phyloP scores from a whole-genome alignment of 1,139 yeast genomes.

The Meyerozyma sp. region DNA sequence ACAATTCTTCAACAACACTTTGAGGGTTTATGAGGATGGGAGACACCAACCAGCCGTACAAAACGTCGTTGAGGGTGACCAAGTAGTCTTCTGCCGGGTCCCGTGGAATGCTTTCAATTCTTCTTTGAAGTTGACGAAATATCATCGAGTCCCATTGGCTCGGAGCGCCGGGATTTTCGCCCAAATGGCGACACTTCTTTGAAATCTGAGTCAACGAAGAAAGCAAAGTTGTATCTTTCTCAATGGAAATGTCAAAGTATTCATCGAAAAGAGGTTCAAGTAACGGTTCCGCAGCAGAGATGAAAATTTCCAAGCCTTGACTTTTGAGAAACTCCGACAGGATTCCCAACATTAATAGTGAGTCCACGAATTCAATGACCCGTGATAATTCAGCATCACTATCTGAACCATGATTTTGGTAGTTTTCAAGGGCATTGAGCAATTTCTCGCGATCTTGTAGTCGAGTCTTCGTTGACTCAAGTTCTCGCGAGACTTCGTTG shows the following conservation, averaged over 20 bases:
- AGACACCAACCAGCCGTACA: constrained; percentile 11
- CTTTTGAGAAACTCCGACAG: neutral
- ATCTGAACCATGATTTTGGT: neutral
- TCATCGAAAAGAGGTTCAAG: neutral
- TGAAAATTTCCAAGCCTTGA: neutral
- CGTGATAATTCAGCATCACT: neutral
- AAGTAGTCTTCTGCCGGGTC: constrained; percentile 2
- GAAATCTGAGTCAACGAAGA: neutral
- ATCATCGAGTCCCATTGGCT: neutral
- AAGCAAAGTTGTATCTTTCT: neutral
- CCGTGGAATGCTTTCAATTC: neutral
- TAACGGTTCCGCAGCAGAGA: neutral
- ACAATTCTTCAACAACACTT: constrained; percentile 10
- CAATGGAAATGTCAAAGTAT: neutral
- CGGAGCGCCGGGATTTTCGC: neutral
- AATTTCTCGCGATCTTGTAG: neutral
- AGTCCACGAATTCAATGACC: neutral
- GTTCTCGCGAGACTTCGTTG: neutral
- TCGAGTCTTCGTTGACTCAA: neutral
- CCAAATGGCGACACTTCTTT: neutral
- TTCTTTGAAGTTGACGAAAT: neutral
- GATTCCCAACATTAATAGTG: neutral
- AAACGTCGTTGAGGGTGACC: constrained; percentile 7
- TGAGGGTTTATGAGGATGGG: constrained; percentile 12
- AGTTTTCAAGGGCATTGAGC: neutral